Percentiles rank a stretch among this genome's conserved stretches.
phyloP scores from a whole-genome alignment of 1,284 basidiomycete genomes.

The Heterobasidion irregulare region DNA sequence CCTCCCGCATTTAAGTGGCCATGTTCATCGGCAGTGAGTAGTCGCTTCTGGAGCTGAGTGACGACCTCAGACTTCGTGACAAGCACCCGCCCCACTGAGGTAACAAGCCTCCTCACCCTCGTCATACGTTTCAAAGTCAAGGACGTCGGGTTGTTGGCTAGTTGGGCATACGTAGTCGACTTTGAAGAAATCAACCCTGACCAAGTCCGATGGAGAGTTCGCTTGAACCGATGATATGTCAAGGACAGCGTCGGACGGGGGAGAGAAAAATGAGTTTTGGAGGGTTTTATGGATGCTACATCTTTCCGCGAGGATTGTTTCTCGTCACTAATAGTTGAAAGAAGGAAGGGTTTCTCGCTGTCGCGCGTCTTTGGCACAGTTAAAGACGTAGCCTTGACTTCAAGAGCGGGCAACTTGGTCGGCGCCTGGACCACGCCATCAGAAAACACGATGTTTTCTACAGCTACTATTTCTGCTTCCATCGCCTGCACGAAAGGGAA shows the following conservation, averaged over 20 bases:
- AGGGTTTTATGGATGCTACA: constrained; percentile 4
- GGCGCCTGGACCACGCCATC: constrained; percentile 13
- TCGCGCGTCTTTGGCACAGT: neutral
- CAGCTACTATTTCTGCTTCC: constrained; percentile 73
- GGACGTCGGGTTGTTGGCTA: constrained; percentile 24
- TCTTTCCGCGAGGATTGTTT: constrained; percentile 3
- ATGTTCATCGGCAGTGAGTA: constrained; percentile 31
- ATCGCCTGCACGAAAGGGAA: constrained; percentile 83
- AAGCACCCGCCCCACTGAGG: constrained; percentile 72
- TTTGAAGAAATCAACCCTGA: constrained; percentile 1
- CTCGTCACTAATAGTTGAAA: constrained; percentile 1
- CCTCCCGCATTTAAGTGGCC: constrained; percentile 27
- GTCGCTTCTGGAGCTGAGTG: constrained; percentile 72
- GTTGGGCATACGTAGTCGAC: constrained; percentile 5
- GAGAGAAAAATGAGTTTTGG: constrained; percentile 15
- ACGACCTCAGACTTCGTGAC: constrained; percentile 82
- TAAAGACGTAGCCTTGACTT: neutral
- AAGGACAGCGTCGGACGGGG: constrained; percentile 13
- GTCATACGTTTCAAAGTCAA: constrained; percentile 67
- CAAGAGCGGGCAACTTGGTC: neutral
- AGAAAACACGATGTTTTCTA: constrained; percentile 65
- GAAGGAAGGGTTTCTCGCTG: constrained; percentile 1
- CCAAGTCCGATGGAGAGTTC: constrained; percentile 7
- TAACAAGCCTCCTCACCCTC: constrained; percentile 74
- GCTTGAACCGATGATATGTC: constrained; percentile 13